Evolutionary conservation across 371 early-diverging fungal genomes (phyloP).

Genomic region (Catenaria anguillulae): DNA sequence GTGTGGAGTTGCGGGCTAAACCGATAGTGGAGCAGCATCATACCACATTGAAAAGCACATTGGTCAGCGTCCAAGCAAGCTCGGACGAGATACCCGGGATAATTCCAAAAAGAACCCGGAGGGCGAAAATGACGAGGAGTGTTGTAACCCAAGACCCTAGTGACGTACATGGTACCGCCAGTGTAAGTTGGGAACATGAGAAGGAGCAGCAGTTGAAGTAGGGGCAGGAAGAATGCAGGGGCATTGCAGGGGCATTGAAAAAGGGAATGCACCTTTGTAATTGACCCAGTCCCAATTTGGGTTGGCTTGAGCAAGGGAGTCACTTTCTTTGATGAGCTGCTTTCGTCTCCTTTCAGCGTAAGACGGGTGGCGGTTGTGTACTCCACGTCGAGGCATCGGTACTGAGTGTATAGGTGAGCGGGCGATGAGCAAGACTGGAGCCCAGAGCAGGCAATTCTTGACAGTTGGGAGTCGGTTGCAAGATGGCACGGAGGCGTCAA

Average conservation of each 20-base stretch:
- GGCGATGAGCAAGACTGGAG: too few species aligned
- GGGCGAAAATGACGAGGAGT: conserved; percentile 53
- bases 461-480: too few species aligned
- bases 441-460: too few species aligned
- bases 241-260: neutral
- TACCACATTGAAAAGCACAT: conserved; percentile 76
- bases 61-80: conserved; percentile 90
- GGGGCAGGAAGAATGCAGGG: too few species aligned
- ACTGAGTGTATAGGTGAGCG: too few species aligned
- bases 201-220: neutral
- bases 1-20: neutral
- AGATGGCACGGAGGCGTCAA: too few species aligned
- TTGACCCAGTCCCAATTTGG: conserved; percentile 55
- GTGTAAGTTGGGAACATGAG: neutral
- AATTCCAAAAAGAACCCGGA: conserved; percentile 66
- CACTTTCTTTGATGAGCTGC: neutral
- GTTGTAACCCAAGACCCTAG: conserved; percentile 84
- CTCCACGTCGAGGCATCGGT: neutral
- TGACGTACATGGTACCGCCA: neutral
- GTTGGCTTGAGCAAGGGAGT: conserved; percentile 30
- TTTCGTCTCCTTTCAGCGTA: neutral
- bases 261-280: conserved; percentile 28
- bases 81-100: conserved; percentile 82
- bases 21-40: conserved; percentile 15
- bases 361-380: neutral